These are phyloP conservation scores for Plasmodiophora brassicae DNA, from an alignment of 208 protist genomes.

Conservation along the genomic window DNA sequence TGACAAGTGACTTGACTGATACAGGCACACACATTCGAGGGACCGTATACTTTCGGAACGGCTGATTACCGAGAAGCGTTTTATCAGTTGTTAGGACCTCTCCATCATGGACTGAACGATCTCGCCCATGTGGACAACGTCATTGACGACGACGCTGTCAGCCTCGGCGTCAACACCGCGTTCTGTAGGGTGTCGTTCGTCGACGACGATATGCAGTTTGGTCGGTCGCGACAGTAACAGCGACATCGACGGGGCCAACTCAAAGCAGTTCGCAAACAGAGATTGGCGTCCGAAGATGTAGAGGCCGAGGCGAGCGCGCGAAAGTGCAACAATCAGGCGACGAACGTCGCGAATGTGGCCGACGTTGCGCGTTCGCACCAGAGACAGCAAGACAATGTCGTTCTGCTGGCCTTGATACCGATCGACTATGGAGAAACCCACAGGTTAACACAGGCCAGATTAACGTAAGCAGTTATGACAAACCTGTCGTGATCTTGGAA, in stretches of 20 bases:
- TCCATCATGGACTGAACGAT: conserved; percentile 29
- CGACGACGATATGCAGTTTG: conserved; percentile 33
- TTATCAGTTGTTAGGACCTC: neutral
- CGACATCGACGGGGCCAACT: conserved; percentile 34
- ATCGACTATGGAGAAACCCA: conserved; percentile 75
- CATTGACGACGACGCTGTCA: conserved; percentile 29
- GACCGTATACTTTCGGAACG: too few relatives aligned
- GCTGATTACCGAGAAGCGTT: too few relatives aligned
- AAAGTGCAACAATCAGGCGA: conserved; percentile 75
- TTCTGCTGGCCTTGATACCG: conserved; percentile 81
- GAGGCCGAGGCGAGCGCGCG: conserved; percentile 63
- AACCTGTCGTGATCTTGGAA: conserved; percentile 47
- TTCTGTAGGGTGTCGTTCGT: conserved; percentile 39
- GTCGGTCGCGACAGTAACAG: conserved; percentile 27
- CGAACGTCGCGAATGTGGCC: conserved; percentile 75
- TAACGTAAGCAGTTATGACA: conserved; percentile 46
- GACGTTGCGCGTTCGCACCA: conserved; percentile 68
- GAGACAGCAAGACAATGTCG: conserved; percentile 75
- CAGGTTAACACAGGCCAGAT: conserved; percentile 50
- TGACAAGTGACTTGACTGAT: too few relatives aligned
- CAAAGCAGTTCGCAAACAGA: conserved; percentile 44
- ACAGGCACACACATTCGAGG: too few relatives aligned
- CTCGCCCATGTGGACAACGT: conserved; percentile 39
- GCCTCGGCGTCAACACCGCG: neutral
- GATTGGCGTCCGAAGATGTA: conserved; percentile 49